Evolutionary conservation across 176 grass and related monocot species (phyloP).

Genomic region (Alloteropsis semialata): DNA sequence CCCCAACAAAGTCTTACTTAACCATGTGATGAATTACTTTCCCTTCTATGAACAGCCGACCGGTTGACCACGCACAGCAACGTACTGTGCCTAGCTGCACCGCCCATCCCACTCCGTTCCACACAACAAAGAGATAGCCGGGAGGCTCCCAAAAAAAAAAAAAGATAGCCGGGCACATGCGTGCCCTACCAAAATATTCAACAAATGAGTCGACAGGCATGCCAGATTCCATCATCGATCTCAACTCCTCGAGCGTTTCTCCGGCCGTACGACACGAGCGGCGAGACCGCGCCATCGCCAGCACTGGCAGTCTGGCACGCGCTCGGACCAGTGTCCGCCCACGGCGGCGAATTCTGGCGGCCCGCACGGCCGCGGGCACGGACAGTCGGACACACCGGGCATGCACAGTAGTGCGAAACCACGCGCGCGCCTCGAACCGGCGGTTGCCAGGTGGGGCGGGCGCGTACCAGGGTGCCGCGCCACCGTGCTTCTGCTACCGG

Average conservation of each 20-base stretch:
- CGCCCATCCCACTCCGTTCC: neutral
- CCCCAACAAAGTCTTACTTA: neutral
- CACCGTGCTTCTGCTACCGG: neutral
- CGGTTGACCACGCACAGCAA: slow-evolving; percentile 22
- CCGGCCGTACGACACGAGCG: slow-evolving; percentile 11
- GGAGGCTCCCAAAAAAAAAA: too few relatives aligned
- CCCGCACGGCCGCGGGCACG: neutral
- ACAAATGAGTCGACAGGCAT: neutral
- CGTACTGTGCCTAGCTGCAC: neutral
- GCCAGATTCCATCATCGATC: neutral
- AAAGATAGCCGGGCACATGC: neutral
- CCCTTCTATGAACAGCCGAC: slow-evolving; percentile 15
- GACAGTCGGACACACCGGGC: neutral
- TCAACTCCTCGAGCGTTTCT: neutral
- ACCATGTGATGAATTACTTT: slow-evolving; percentile 10
- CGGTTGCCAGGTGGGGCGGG: neutral
- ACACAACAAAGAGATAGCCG: neutral
- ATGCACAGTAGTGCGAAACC: slow-evolving; percentile 39
- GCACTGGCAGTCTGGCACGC: neutral
- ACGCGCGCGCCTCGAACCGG: neutral
- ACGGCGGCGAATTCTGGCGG: neutral
- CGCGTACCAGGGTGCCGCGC: neutral
- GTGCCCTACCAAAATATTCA: neutral
- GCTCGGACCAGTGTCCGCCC: slow-evolving; percentile 12
- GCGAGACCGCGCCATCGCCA: neutral